Percentiles rank a stretch among this genome's conserved stretches.
These are phyloP conservation scores for Pyrenula aspistea DNA, from an alignment of 495 filamentous ascomycete species.

Conservation along the genomic window DNA sequence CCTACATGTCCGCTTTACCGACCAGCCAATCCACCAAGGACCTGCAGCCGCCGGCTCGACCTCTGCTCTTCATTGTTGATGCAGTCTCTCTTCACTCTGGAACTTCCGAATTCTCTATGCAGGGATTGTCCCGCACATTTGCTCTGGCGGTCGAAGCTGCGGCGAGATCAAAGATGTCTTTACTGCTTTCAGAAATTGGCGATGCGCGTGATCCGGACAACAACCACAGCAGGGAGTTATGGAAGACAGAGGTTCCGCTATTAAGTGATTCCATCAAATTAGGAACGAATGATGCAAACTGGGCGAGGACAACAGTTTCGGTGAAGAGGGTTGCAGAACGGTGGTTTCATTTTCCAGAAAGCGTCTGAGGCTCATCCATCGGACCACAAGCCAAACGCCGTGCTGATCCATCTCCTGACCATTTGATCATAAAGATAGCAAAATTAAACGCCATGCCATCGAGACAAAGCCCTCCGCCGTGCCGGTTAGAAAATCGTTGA, in stretches of 20 bases:
- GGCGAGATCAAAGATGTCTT: constrained; percentile 14
- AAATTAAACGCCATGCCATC: too few relatives aligned
- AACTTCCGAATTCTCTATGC: constrained; percentile 72
- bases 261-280: constrained; percentile 46
- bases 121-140: constrained; percentile 62
- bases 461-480: too few relatives aligned
- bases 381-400: constrained; percentile 19
- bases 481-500: too few relatives aligned
- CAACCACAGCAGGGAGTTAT: constrained; percentile 25
- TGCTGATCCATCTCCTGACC: constrained; percentile 1
- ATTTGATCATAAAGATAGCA: background rate
- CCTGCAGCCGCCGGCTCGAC: constrained; percentile 4
- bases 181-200: constrained; percentile 29
- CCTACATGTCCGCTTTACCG: constrained; percentile 50
- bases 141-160: constrained; percentile 58
- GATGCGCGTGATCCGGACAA: constrained; percentile 18
- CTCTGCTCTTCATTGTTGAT: constrained; percentile 51
- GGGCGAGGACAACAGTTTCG: constrained; percentile 56
- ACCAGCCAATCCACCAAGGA: background rate
- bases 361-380: constrained; percentile 1
- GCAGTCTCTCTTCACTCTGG: constrained; percentile 54
- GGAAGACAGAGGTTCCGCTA: constrained; percentile 48
- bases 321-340: constrained; percentile 50
- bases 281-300: constrained; percentile 41
- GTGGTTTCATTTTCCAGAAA: constrained; percentile 54